Evolutionary conservation across 169 alveolate genomes (phyloP), one percentile per base, ranked within the genome.

Genomic region (Plasmodium reichenowi): DNA sequence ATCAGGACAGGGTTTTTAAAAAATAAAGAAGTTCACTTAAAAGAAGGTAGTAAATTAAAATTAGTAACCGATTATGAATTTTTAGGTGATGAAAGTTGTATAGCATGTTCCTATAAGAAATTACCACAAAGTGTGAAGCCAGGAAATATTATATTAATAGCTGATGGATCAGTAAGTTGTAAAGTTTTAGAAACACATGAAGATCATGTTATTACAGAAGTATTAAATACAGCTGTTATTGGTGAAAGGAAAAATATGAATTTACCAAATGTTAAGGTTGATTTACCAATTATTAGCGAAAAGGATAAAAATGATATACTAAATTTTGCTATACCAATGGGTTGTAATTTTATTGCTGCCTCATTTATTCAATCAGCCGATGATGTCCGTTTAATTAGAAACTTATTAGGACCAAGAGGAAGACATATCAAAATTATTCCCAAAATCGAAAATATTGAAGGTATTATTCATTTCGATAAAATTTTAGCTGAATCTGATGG

Each of bases 201-300:
- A 67, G 93, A 95, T 50, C 93, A 92, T 88, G 94, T 97, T 12
- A 91, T 74, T 13, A 97, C 96, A 2, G 95, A 92, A 89, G 99
- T 98, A 26, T 88, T 96, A 94, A 98, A 98, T 94, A 93, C 92
- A 74, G 98, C 98, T 45, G 94, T 94, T 32, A 93, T 99, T 29
- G 99, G 99, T 17, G 99, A 98, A 91, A 96, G 96, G 92, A 99
- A 98, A 95, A 98, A 98, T 93, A 98, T 98, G 99, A 98, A 98
- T 90, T 97, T 99, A 5, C 99, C 99, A 13, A 99, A 99, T 29
- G 98, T 97, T n/a, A 96, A 96, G 88, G 98, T 98, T 13, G 98
- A 98, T 70, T 94, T 99, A 45, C 99, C 99, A 9, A 97, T 98
- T 47, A 95, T 98, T 3, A 98, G 99, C 48, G 99, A 98, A 83